These are phyloP conservation scores for Xylaria flabelliformis DNA, from an alignment of 495 filamentous ascomycete genomes.

Conservation along the genomic window DNA sequence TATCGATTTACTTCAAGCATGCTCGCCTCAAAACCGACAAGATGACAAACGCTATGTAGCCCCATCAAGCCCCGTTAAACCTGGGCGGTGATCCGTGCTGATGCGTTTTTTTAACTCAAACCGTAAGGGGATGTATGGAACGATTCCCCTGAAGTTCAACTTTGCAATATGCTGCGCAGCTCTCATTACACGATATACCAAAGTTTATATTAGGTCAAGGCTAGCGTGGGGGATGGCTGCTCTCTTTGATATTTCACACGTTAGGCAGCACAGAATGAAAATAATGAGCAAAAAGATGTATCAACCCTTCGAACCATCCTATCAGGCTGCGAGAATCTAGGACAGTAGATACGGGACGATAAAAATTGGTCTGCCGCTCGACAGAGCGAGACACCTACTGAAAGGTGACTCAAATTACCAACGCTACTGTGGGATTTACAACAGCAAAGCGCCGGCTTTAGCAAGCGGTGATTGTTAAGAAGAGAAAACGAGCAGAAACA, in stretches of 20 bases:
- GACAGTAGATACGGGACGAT: slow-evolving; percentile 96
- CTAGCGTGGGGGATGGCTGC: not conserved
- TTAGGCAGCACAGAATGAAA: slow-evolving; percentile 10
- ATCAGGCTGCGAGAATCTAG: slow-evolving; percentile 76
- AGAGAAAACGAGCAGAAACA: slow-evolving; percentile 41
- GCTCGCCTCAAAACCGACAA: not conserved
- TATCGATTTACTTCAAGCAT: not conserved
- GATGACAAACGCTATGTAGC: not conserved
- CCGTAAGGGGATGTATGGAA: not conserved
- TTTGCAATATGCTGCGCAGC: not conserved
- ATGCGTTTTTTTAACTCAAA: not conserved
- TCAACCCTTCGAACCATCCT: slow-evolving; percentile 75
- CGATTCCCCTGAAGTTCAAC: not conserved
- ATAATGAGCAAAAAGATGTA: slow-evolving; percentile 44
- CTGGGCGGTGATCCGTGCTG: not conserved
- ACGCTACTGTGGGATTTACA: slow-evolving; percentile 45
- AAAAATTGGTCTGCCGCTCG: slow-evolving; percentile 71
- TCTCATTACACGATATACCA: not conserved
- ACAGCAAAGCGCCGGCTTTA: slow-evolving; percentile 46
- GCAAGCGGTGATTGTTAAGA: slow-evolving; percentile 59
- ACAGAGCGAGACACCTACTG: slow-evolving; percentile 66
- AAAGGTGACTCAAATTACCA: slow-evolving; percentile 63
- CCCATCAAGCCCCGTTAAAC: not conserved
- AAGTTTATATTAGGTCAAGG: not conserved
- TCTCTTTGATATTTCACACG: not conserved